Percentiles rank a stretch among this genome's conserved stretches.
Evolutionary conservation across 148 eudicot genomes (phyloP).

Genomic region (Dianthus caryophyllus): DNA sequence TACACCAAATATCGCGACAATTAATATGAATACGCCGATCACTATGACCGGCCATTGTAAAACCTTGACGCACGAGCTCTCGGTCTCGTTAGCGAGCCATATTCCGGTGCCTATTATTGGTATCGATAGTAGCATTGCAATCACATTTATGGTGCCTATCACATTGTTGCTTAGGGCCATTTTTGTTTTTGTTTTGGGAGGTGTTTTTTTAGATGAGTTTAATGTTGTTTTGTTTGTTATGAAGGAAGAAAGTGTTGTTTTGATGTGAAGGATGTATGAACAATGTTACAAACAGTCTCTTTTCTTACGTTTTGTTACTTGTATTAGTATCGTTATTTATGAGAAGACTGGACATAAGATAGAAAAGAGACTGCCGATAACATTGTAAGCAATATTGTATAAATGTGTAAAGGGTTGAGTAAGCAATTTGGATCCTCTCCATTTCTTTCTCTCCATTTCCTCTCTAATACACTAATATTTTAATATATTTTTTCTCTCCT

Average conservation of each 20-base stretch:
- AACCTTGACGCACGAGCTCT: constrained; percentile 59
- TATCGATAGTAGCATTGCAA: constrained; percentile 68
- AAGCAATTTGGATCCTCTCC: no score
- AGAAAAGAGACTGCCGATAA: no score
- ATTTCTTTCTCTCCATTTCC: no score
- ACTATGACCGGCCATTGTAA: constrained; percentile 83
- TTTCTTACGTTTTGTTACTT: no score
- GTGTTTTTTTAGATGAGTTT: background rate
- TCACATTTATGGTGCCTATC: constrained; percentile 63
- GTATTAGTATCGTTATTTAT: no score
- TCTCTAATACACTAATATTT: no score
- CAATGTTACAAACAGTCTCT: no score
- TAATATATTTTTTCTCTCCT: no score
- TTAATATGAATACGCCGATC: constrained; percentile 56
- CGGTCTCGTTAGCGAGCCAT: constrained; percentile 62
- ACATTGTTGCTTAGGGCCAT: constrained; percentile 84
- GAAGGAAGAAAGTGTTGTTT: background rate
- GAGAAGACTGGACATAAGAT: no score
- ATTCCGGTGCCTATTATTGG: constrained; percentile 77
- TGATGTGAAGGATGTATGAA: background rate
- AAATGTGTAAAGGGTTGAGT: constrained; percentile 28
- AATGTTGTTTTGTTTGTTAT: background rate
- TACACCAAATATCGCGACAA: constrained; percentile 59
- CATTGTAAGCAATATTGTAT: no score
- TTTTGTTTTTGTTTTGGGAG: background rate